Evolutionary conservation across 345 rosid species (phyloP), one percentile per base, ranked within the genome.

Genomic region (Citrus mangshanensis): DNA sequence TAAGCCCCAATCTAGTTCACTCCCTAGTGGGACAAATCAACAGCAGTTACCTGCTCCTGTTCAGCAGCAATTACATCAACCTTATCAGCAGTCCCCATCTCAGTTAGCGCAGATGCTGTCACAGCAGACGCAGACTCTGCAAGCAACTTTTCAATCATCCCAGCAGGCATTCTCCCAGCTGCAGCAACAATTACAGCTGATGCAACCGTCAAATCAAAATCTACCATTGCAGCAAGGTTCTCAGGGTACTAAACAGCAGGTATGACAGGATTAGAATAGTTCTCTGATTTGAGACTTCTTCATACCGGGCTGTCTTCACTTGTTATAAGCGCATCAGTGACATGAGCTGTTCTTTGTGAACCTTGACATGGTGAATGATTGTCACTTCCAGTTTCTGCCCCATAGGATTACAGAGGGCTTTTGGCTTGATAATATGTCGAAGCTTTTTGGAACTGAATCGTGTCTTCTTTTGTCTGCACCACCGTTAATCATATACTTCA

Each of bases 121-220:
- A 25, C 95, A 92, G 81, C 99, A 96, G 82, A 91, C 93, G 6
- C 98, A 96, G 83, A 85, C 87, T 78, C 87, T 94, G 76, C 97
- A 90, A 84, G 99, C 99, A 60, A 94, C 89, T 80, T 87, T 91
- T 83, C 98, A 93, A 71, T 93, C 99, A 38, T 94, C 99, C 78
- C 97, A 91, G 90, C 97, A 96, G 78, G 91, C 95, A 54, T 91
- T 96, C 86, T 94, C 99, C 70, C 94, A 94, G 85, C 87, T 96
- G 83, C 99, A 91, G 85, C 99, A 96, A 79, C 94, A 94, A 79
- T 77, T 91, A 75, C 98, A 93, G 88, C 85, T 87, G 86, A 94
- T 89, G 96, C 99, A 96, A 77, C 98, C 97, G 55, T 80, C 93
- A 34, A 92, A 82, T 87, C 93, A 90, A 65, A 82, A 61, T 81